Evolutionary conservation across 2,329 filamentous ascomycete genomes (phyloP), one percentile per base, ranked within the genome.

Genomic region (Thielaviopsis euricoi): DNA sequence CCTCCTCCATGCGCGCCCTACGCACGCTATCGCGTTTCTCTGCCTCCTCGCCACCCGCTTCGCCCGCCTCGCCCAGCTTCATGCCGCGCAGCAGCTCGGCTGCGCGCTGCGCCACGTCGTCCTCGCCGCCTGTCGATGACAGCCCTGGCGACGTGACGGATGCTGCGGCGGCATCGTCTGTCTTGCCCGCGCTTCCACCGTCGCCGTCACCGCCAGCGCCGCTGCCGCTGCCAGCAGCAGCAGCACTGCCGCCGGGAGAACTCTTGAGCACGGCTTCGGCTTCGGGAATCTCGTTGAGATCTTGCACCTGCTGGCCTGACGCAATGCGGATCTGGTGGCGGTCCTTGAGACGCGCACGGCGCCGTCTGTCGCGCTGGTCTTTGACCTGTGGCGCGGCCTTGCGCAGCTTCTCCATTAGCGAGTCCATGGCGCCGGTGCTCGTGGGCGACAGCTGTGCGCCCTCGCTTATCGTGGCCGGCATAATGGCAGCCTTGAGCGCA

Each of bases 391-490:
- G 91, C 58, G 90, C 91, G 1, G 93, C 93, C 58, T 89, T 90
- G 59, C 93, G 86, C 58, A 98, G 75, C 71, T 97, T 97, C 80
- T 96, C 89, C 53, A 98, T 80, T 23, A 98, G 75, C 48, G 86
- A 88, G 72, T 98, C 93, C 90, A 98, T 97, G 56, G 90, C 93
- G 57, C 91, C 93, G 6, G 88, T 89, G 58, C 81, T 85, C 33
- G 79, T 78, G 23, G 88, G 86, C 2, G 84, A 85, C 29, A 78
- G 74, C 6, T 82, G 82, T 43, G 65, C 65, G 26, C 68, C 69
- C 29, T 68, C 64, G 25, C 65, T 63, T n/a, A 70, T 71, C n/a
- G 74, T 73, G 15, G 69, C 69, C 13, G 71, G 66, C 17, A 73
- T 68, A 7, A 78, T 71, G 61, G 72, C 69, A 19, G 79, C 70